These are phyloP conservation scores for Colletotrichum spaethianum DNA, from an alignment of 2,329 filamentous ascomycete species.

Conservation along the genomic window DNA sequence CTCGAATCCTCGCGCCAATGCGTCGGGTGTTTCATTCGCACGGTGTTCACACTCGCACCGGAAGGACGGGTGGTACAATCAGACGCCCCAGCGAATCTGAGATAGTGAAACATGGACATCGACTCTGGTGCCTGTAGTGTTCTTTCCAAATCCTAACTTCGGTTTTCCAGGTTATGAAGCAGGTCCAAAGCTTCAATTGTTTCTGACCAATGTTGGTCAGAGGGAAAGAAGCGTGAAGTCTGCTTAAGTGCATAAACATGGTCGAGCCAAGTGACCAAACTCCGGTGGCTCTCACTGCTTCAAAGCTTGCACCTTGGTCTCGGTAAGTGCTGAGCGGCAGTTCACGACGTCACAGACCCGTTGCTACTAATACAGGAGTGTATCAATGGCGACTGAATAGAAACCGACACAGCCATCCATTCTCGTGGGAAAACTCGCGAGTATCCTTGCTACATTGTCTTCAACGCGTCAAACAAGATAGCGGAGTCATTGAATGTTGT, in stretches of 20 bases:
- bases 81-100: background rate
- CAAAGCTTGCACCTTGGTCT: background rate
- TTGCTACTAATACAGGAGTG: background rate
- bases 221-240: background rate
- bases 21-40: slow-evolving; percentile 19
- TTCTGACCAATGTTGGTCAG: background rate
- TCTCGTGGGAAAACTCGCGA: background rate
- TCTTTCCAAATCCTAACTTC: background rate
- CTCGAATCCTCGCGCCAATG: background rate
- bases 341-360: background rate
- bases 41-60: slow-evolving; percentile 6
- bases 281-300: background rate
- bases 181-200: background rate
- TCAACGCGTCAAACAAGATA: background rate
- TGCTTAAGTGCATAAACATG: background rate
- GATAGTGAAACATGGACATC: too few relatives aligned
- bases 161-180: too few relatives aligned
- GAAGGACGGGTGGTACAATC: background rate
- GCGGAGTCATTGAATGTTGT: background rate
- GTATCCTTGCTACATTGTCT: background rate
- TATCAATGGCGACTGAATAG: background rate
- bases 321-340: background rate
- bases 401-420: background rate
- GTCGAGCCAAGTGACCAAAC: background rate
- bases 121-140: background rate